phyloP scores from a whole-genome alignment of 2,329 filamentous ascomycete species.

The Botrytis aclada region DNA sequence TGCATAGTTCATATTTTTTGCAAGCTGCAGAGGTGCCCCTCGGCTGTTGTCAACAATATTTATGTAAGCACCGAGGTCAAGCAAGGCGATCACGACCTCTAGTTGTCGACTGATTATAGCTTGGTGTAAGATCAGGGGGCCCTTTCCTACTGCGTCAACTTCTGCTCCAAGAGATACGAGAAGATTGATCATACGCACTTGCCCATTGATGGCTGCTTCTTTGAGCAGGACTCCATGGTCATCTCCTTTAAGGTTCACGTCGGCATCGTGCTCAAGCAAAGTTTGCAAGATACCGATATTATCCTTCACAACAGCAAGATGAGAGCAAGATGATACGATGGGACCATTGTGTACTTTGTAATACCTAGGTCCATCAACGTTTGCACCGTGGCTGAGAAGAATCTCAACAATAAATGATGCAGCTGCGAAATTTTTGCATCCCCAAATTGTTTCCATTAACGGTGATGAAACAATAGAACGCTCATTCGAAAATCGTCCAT shows the following conservation, averaged over 20 bases:
- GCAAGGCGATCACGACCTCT: not conserved
- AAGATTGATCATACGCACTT: rapidly evolving
- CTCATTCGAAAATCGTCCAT: not conserved
- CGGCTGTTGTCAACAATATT: not conserved
- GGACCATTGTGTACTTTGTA: not conserved
- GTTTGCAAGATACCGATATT: not conserved
- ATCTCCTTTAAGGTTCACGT: not conserved
- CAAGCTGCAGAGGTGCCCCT: not conserved
- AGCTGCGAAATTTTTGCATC: rapidly evolving
- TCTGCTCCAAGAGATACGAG: not conserved
- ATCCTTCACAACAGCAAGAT: not conserved
- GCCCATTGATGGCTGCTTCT: not conserved
- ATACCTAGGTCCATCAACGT: not conserved
- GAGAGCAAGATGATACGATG: not conserved
- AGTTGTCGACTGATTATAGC: not conserved
- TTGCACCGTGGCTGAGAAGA: not conserved
- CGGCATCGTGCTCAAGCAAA: not conserved
- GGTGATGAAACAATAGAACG: not conserved
- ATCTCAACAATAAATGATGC: not conserved
- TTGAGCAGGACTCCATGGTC: not conserved
- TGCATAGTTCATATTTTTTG: not conserved
- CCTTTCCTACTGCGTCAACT: not conserved
- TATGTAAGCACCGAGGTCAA: not conserved
- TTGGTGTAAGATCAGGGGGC: rapidly evolving
- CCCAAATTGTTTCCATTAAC: not conserved